Evolutionary conservation across 768 basidiomycete genomes (phyloP).

Genomic region (Cystofilobasidium capitatum): DNA sequence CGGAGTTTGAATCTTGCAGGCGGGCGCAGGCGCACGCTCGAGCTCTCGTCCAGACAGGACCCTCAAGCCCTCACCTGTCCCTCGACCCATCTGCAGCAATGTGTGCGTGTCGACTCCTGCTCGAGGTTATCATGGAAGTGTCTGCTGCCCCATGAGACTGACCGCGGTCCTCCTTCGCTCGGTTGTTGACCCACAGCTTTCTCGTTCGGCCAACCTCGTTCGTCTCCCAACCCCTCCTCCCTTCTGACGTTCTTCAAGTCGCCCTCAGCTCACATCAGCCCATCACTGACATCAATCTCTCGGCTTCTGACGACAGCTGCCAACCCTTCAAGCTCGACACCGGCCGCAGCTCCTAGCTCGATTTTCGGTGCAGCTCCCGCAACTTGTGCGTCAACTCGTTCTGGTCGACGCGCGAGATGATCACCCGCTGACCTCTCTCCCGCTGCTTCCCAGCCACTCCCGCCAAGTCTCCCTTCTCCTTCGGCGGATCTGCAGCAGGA

Average conservation of each 20-base stretch:
- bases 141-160: too few relatives aligned
- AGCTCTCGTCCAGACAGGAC: not conserved
- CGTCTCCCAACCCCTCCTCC: not conserved
- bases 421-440: not conserved
- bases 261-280: not conserved
- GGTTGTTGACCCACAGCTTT: conserved; percentile 1
- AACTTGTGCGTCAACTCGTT: not conserved
- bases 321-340: not conserved
- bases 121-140: not conserved
- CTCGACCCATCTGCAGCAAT: not conserved
- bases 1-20: not conserved
- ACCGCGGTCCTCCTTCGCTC: too few relatives aligned
- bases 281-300: not conserved
- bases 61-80: not conserved
- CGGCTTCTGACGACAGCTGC: not conserved
- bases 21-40: not conserved
- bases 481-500: conserved; percentile 6
- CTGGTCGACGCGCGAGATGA: not conserved
- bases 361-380: not conserved
- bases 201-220: conserved; percentile 5
- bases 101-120: not conserved
- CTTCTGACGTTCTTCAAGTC: not conserved
- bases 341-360: not conserved
- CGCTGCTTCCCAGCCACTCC: conserved; percentile 3
- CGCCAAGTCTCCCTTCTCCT: conserved; percentile 21